Evolutionary conservation across 2,329 filamentous ascomycete genomes (phyloP).

Genomic region (Myriangium duriaei): DNA sequence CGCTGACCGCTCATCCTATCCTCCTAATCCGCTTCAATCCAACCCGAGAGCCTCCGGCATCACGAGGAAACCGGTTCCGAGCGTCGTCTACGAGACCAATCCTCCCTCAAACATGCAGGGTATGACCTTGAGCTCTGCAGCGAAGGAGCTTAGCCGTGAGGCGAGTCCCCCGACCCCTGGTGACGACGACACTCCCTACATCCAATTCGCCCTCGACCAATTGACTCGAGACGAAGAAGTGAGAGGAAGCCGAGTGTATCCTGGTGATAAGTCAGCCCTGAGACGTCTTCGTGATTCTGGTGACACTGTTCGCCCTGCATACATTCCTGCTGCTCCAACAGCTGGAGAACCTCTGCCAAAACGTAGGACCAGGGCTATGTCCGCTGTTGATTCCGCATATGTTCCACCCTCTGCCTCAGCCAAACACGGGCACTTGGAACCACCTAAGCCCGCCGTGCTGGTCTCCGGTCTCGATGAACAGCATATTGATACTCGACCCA

Average conservation of each 20-base stretch:
- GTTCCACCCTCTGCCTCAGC: too few relatives aligned
- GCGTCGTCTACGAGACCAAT: slow-evolving; percentile 16
- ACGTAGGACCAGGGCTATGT: slow-evolving; percentile 6
- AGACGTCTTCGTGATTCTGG: neutral
- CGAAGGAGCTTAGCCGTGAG: slow-evolving; percentile 19
- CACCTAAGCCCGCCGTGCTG: neutral
- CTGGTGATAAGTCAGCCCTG: slow-evolving; percentile 23
- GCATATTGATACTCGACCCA: too few relatives aligned
- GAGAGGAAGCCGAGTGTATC: slow-evolving; percentile 40
- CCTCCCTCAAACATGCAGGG: slow-evolving; percentile 9
- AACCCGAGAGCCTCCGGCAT: slow-evolving; percentile 12
- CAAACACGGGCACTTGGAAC: neutral
- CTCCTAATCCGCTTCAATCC: slow-evolving; percentile 10
- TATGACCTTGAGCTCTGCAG: slow-evolving; percentile 18
- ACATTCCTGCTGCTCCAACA: slow-evolving; percentile 3
- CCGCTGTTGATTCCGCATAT: slow-evolving; percentile 4
- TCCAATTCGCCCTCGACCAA: slow-evolving; percentile 80
- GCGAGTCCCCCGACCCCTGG: slow-evolving; percentile 52
- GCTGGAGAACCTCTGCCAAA: slow-evolving; percentile 1
- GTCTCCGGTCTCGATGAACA: neutral
- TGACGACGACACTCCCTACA: slow-evolving; percentile 74
- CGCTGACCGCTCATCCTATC: slow-evolving; percentile 7
- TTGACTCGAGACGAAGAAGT: slow-evolving; percentile 63
- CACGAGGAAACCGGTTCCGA: slow-evolving; percentile 23
- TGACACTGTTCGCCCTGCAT: slow-evolving; percentile 6